These are phyloP conservation scores for Sisymbrium irio DNA, from an alignment of 345 rosid species.

Conservation along the genomic window DNA sequence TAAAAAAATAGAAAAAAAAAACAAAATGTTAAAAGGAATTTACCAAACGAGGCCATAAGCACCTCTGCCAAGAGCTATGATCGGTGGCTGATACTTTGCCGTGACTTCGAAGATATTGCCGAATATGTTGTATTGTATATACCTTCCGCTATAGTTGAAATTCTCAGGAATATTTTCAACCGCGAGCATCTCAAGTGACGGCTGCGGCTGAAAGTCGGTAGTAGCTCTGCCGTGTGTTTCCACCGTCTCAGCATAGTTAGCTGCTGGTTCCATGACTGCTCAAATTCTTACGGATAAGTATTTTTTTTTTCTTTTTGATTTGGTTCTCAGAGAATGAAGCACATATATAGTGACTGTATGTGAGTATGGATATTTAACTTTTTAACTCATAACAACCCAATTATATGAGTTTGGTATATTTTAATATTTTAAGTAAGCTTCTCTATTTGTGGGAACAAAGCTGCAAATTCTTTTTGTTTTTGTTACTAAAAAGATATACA, in stretches of 20 bases:
- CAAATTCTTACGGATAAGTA: neutral
- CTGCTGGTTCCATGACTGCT: neutral
- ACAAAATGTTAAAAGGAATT: neutral
- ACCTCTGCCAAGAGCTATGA: slow-evolving; percentile 77
- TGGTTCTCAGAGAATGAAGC: neutral
- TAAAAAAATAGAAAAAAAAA: neutral
- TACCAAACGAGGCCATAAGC: slow-evolving; percentile 91
- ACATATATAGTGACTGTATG: slow-evolving; percentile 5
- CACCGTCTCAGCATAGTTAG: neutral
- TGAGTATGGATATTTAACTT: neutral
- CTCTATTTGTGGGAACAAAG: neutral
- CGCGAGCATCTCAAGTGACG: neutral
- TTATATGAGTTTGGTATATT: neutral
- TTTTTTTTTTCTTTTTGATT: neutral
- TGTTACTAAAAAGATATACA: too few species aligned
- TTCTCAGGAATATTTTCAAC: slow-evolving; percentile 53
- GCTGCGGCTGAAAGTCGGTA: neutral
- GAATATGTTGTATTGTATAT: slow-evolving; percentile 62
- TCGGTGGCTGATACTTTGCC: slow-evolving; percentile 79
- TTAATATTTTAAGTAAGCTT: neutral
- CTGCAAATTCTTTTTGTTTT: neutral
- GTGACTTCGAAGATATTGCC: slow-evolving; percentile 81
- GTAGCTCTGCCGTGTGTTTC: neutral
- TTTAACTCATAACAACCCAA: neutral
- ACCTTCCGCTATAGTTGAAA: slow-evolving; percentile 66